Base-by-base conservation (phyloP, 148 eudicot genomes). In the Drosera capensis region DNA sequence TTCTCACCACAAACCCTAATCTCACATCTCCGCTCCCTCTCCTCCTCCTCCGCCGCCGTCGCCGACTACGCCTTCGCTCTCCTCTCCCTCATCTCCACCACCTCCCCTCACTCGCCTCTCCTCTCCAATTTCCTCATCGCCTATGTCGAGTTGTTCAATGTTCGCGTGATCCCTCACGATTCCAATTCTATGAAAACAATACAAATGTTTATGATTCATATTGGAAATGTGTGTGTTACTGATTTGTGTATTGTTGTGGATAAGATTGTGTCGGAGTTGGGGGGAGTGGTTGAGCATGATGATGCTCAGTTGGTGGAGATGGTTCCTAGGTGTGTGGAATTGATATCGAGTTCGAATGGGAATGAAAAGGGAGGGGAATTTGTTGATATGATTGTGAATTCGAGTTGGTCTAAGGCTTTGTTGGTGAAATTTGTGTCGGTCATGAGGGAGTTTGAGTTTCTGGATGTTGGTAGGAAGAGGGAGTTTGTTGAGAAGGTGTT, bases 401-500 rank as follows among this genome's bases (percentile, higher is more conserved):
- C 50, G n/a, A 50, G 39, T 6, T 75, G 81, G 81, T 46, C 66
- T 40, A 68, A 57, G 47, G 65, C 46, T 50, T 17, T 75, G 57
- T 18, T 75, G 37, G 58, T 67, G 23, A 75, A 75, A 43, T 14
- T 71, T 45, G 77, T 75, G 13, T 67, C 71, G 7, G 35, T 60
- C 30, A 14, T 71, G 14, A 37, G 71, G n/a, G 77, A 75, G 15
- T 60, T 75, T 28, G 1, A 40, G 1, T 71, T 68, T 52, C 16
- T 75, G 14, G 63, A 54, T 18, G 64, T 59, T 34, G 60, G 11
- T 17, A 46, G 61, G 55, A 30, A 53, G 19, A 57, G 66, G 29
- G 57, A 64, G 59, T 64, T 71, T 49, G 22, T 75, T 9, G 62
- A 60, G 2, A 75, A 65, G 68, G 68, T 71, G 29, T 71, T 71